Base-by-base conservation (phyloP, 1,139 yeast genomes). In the Saccharomyces pastorianus region DNA sequence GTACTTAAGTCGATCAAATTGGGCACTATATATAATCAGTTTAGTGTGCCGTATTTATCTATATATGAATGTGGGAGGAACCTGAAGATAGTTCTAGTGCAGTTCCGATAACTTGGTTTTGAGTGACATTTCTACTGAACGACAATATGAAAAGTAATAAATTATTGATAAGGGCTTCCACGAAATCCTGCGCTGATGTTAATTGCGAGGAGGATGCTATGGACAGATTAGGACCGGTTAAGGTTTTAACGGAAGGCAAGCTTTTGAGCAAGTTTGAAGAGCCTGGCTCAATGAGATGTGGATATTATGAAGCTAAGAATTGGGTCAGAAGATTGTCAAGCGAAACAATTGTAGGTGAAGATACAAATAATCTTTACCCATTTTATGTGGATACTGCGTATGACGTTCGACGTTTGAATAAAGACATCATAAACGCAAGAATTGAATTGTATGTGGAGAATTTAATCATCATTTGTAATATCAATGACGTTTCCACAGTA, bases 341-440 rank as follows among this genome's bases (percentile, higher is more conserved):
- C 13, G 55, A 58, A 17, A 57, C 56, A 48, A 60, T 58, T 44
- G 57, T 55, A 42, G 14, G 51, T 34, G 53, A 55, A 14, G 57
- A 49, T 49, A 27, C 65, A 4, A 61, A 58, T 31, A 79, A 78
- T 57, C 82, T 88, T 0, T 91, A 85, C 68, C 82, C 87, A 3
- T 86, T 84, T 64, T 72, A 84, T 61, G 88, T 93, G 2, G 88
- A 88, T 65, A 88, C 96, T 1, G 96, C 95, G 6, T 87, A 88
- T 61, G 93, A 93, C 2, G 95, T 88, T 3, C 76, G 96, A 50
- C 80, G 85, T 75, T 74, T 88, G 55, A 89, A 91, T 25, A 84
- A 84, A 61, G 86, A 85, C 67, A 74, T 88, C 46, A 80, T 88
- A 49, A 80, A 82, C 61, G 89, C 95, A 6, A 84, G 88, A 2